phyloP scores from a whole-genome alignment of 192 early-diverging fungal genomes.

The Coemansia sp. region DNA sequence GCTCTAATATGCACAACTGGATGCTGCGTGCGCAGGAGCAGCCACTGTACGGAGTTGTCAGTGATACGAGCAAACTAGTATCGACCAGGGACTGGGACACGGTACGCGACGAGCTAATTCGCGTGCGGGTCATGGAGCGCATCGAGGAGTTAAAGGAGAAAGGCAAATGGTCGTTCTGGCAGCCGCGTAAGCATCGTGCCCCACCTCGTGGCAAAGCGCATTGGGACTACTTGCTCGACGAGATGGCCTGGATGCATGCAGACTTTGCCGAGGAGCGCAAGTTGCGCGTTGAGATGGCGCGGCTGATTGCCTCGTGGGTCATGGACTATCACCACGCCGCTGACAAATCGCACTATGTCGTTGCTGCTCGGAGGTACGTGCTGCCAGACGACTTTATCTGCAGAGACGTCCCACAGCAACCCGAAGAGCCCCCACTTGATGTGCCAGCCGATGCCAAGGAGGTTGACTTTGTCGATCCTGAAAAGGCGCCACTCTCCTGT shows the following conservation, averaged over 20 bases:
- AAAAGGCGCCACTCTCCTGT: not conserved
- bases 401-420: not conserved
- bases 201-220: slow-evolving; percentile 59
- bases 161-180: slow-evolving; percentile 58
- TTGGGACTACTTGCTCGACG: slow-evolving; percentile 60
- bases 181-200: slow-evolving; percentile 52
- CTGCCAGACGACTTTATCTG: slow-evolving; percentile 26
- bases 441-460: not conserved
- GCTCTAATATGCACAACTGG: slow-evolving; percentile 49
- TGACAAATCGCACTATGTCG: slow-evolving; percentile 52
- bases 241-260: slow-evolving; percentile 57
- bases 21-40: slow-evolving; percentile 49
- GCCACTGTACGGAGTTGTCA: slow-evolving; percentile 38
- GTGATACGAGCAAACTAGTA: slow-evolving; percentile 34
- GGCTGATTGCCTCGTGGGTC: slow-evolving; percentile 50
- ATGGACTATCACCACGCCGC: slow-evolving; percentile 56
- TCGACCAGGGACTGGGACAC: slow-evolving; percentile 52
- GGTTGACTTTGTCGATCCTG: not conserved
- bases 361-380: slow-evolving; percentile 24
- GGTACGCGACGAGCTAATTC: slow-evolving; percentile 55
- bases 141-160: slow-evolving; percentile 57
- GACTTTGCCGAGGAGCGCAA: slow-evolving; percentile 60
- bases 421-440: not conserved
- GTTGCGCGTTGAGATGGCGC: slow-evolving; percentile 50
- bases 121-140: slow-evolving; percentile 52